A percentile compares a stretch with the other conserved stretches of the same genome.
phyloP scores from a whole-genome alignment of 495 filamentous ascomycete species.

The Stereocaulon alpinum region DNA sequence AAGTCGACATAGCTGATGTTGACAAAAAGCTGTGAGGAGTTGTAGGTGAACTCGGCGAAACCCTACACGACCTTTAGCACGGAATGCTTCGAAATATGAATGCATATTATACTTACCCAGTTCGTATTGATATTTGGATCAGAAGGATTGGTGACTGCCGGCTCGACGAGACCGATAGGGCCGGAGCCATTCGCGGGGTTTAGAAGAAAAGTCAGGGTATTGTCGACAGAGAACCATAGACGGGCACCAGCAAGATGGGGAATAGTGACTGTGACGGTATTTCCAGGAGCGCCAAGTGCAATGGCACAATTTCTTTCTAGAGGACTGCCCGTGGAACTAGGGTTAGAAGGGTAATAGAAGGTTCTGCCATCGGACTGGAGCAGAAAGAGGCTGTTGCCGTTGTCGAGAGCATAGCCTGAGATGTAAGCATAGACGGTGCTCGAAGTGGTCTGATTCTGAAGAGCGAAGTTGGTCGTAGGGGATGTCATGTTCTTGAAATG shows the following conservation, averaged over 20 bases:
- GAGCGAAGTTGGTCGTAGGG: slow-evolving; percentile 42
- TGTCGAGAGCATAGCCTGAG: slow-evolving; percentile 54
- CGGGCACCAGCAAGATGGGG: slow-evolving; percentile 58
- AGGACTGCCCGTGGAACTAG: slow-evolving; percentile 32
- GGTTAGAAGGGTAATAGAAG: slow-evolving; percentile 44
- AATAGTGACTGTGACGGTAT: slow-evolving; percentile 48
- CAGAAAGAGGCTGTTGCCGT: slow-evolving; percentile 48
- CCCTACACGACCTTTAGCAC: slow-evolving; percentile 15
- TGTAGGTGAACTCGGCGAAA: slow-evolving; percentile 69
- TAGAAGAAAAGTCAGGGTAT: slow-evolving; percentile 54
- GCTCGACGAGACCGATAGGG: slow-evolving; percentile 63
- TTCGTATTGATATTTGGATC: slow-evolving; percentile 54
- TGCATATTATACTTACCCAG: slow-evolving; percentile 32
- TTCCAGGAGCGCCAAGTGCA: slow-evolving; percentile 47
- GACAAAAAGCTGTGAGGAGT: slow-evolving; percentile 54
- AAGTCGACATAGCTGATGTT: slow-evolving; percentile 74
- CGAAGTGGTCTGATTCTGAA: slow-evolving; percentile 55
- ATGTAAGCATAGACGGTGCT: slow-evolving; percentile 58
- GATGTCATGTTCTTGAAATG: slow-evolving; percentile 24
- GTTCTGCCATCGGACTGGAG: slow-evolving; percentile 51
- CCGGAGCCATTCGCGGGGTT: slow-evolving; percentile 50
- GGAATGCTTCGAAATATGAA: neutral
- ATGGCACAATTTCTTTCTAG: slow-evolving; percentile 52
- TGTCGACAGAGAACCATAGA: slow-evolving; percentile 56
- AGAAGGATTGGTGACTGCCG: slow-evolving; percentile 51